Evolutionary conservation across 2,329 filamentous ascomycete species (phyloP).

Genomic region (Talaromyces sp.): DNA sequence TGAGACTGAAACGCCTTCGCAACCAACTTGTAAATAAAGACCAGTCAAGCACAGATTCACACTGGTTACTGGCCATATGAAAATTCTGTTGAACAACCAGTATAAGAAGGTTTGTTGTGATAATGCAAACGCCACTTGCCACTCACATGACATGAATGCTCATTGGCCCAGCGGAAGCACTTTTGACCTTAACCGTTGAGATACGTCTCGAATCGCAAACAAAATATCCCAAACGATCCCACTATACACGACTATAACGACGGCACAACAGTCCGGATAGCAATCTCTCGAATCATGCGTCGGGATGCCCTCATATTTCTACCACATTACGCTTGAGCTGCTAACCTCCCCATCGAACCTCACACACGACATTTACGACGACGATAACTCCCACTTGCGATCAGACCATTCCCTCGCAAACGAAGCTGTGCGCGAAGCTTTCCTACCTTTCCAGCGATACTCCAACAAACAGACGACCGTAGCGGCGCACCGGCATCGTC

Average conservation of each 20-base stretch:
- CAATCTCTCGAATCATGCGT: slow-evolving; percentile 25
- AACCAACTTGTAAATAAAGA: too few species aligned
- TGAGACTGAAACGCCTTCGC: background rate
- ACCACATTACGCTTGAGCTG: slow-evolving; percentile 62
- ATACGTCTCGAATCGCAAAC: background rate
- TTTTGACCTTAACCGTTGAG: background rate
- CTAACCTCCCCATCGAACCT: slow-evolving; percentile 39
- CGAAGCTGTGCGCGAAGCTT: slow-evolving; percentile 38
- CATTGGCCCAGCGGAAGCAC: background rate
- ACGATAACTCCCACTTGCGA: background rate
- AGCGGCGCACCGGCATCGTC: background rate
- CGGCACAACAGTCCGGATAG: background rate
- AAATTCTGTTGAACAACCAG: too few species aligned
- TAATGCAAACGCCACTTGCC: slow-evolving; percentile 8
- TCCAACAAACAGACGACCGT: slow-evolving; percentile 16
- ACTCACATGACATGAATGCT: slow-evolving; percentile 18
- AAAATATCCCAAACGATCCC: background rate
- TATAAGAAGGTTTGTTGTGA: background rate
- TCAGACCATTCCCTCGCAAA: slow-evolving; percentile 31
- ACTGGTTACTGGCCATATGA: too few species aligned
- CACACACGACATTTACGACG: background rate
- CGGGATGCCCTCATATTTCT: slow-evolving; percentile 63
- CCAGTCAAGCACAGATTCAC: too few species aligned
- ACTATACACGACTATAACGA: background rate
- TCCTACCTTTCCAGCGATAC: slow-evolving; percentile 37